phyloP scores from a whole-genome alignment of 106 monocot genomes.

The Ottelia alismoides region DNA sequence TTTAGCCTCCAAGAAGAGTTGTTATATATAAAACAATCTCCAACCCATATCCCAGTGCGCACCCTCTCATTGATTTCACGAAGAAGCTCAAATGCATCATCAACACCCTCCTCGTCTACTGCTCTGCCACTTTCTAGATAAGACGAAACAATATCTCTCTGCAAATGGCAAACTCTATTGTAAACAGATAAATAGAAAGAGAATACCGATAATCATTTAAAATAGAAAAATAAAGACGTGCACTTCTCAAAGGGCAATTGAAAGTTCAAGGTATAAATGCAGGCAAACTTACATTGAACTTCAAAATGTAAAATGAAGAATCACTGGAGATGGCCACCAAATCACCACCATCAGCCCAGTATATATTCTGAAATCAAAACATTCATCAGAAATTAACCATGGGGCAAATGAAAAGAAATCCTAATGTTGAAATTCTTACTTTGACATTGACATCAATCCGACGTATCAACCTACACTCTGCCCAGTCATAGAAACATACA shows the following conservation, averaged over 20 bases:
- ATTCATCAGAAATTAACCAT: no score
- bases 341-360: slow-evolving; percentile 97
- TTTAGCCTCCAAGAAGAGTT: slow-evolving; percentile 90
- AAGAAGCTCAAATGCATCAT: slow-evolving; percentile 91
- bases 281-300: neutral
- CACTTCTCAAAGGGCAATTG: neutral
- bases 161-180: slow-evolving; percentile 12
- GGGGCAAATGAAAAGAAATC: no score
- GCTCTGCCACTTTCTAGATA: slow-evolving; percentile 63
- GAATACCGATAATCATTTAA: no score
- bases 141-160: slow-evolving; percentile 79
- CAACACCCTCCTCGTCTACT: slow-evolving; percentile 77
- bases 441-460: slow-evolving; percentile 95
- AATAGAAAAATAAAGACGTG: neutral
- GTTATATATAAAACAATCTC: slow-evolving; percentile 98
- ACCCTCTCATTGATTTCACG: slow-evolving; percentile 85
- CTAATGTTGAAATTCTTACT: slow-evolving; percentile 19
- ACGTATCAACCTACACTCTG: slow-evolving; percentile 87
- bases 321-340: slow-evolving; percentile 85
- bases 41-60: slow-evolving; percentile 93
- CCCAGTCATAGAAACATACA: slow-evolving; percentile 98
- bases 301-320: no score
- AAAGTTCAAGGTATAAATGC: neutral
- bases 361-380: slow-evolving; percentile 62
- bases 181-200: no score